A percentile compares a stretch with the other conserved stretches of the same genome.
These are phyloP conservation scores for Fennellomyces sp. DNA, from an alignment of 371 early-diverging fungal species.

Conservation along the genomic window DNA sequence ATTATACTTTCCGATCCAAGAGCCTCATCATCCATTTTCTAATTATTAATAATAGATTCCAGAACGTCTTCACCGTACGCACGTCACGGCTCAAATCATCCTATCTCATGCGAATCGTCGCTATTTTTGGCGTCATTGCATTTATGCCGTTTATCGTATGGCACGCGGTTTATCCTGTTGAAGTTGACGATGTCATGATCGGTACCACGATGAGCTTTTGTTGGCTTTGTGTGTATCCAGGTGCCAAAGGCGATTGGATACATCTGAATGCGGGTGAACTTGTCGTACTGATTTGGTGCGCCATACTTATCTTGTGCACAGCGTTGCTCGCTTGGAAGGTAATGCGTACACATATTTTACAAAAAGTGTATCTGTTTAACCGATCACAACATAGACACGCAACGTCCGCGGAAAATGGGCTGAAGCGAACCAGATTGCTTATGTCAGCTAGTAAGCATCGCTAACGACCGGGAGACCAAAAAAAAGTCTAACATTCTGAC, in stretches of 20 bases:
- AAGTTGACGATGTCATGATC: conserved; percentile 6
- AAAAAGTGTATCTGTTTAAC: neutral
- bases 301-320: conserved; percentile 24
- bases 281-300: conserved; percentile 22
- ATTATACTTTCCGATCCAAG: neutral
- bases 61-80: conserved; percentile 45
- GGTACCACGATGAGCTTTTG: conserved; percentile 23
- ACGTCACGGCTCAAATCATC: conserved; percentile 35
- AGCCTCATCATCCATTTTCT: neutral
- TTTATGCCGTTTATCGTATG: conserved; percentile 30
- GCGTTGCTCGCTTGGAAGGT: conserved; percentile 49
- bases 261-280: conserved; percentile 22
- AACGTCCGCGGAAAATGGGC: conserved; percentile 42
- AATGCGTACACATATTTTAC: neutral
- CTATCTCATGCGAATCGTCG: conserved; percentile 35
- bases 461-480: neutral
- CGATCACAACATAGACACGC: conserved; percentile 25
- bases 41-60: conserved; percentile 38
- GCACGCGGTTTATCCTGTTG: conserved; percentile 25
- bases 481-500: neutral
- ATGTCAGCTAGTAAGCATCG: conserved; percentile 48
- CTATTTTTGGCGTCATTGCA: conserved; percentile 17
- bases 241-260: conserved; percentile 18
- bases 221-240: conserved; percentile 36
- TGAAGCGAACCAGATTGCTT: conserved; percentile 46